Evolutionary conservation across 768 basidiomycete species (phyloP).

Genomic region (Amanita subjunquillea): DNA sequence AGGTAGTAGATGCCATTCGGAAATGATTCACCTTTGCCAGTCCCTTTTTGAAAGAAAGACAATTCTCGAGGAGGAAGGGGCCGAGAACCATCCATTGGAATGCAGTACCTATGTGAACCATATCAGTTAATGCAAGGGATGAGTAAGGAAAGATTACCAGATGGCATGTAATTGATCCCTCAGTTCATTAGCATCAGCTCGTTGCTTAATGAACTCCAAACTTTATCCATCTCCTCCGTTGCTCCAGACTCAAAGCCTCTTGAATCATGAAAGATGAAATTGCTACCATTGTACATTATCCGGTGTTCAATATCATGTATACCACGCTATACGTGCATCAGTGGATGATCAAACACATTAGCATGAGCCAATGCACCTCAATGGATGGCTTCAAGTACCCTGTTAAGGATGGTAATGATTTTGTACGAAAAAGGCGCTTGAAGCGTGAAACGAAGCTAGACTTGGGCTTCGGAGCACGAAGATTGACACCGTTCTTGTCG

Average conservation of each 20-base stretch:
- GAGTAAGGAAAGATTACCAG: conserved; percentile 16
- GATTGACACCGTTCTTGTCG: too few species aligned
- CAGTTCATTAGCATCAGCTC: too few species aligned
- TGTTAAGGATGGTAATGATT: too few species aligned
- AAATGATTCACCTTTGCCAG: conserved; percentile 13
- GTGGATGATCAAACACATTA: neutral
- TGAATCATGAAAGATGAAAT: conserved; percentile 33
- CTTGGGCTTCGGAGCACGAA: too few species aligned
- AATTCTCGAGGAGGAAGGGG: neutral
- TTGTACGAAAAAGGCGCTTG: too few species aligned
- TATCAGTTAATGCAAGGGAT: neutral
- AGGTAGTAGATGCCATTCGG: neutral
- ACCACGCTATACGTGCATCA: conserved; percentile 17
- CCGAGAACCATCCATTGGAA: neutral
- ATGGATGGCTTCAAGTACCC: too few species aligned
- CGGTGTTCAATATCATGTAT: conserved; percentile 20
- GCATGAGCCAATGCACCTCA: too few species aligned
- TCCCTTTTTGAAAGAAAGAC: neutral
- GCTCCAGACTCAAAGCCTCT: conserved; percentile 28
- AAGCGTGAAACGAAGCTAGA: too few species aligned
- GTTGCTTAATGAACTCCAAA: too few species aligned
- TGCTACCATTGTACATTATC: conserved; percentile 19
- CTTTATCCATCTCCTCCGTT: conserved; percentile 16
- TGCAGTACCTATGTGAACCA: neutral
- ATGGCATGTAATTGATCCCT: conserved; percentile 29